Evolutionary conservation across 192 early-diverging fungal species (phyloP).

Genomic region (Umbelopsis ramanniana): DNA sequence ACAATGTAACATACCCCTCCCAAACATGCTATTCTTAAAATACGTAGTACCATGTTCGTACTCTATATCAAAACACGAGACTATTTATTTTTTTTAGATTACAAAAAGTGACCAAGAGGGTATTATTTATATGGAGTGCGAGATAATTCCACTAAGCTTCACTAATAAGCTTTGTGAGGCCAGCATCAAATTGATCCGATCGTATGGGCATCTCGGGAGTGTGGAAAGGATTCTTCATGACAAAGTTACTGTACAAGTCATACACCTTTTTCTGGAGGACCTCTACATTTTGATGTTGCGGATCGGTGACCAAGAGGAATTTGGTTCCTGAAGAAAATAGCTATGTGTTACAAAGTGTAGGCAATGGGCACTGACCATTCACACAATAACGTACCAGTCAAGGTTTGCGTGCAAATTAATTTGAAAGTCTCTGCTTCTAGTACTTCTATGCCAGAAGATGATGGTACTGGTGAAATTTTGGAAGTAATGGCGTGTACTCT

Average conservation of each 20-base stretch:
- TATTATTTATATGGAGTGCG: neutral
- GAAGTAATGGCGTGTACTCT: constrained; percentile 97
- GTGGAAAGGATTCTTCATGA: constrained; percentile 99
- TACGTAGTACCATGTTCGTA: neutral
- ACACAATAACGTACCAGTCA: constrained; percentile 67
- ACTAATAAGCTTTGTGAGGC: constrained; percentile 72
- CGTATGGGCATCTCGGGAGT: constrained; percentile 99
- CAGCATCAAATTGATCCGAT: constrained; percentile 90
- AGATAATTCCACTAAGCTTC: constrained; percentile 23
- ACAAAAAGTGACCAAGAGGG: neutral
- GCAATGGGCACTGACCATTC: neutral
- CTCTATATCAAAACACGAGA: constrained; percentile 14
- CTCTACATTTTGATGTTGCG: constrained; percentile 73
- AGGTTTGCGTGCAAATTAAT: constrained; percentile 91
- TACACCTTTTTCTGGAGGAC: constrained; percentile 70
- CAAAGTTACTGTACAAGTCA: constrained; percentile 92
- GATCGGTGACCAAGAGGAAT: constrained; percentile 90
- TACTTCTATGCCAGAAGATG: constrained; percentile 87
- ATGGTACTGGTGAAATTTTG: constrained; percentile 84
- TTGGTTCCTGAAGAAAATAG: constrained; percentile 74
- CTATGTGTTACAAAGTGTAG: neutral
- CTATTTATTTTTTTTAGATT: constrained; percentile 5
- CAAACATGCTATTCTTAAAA: neutral
- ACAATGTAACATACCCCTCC: neutral
- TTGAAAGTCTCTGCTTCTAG: constrained; percentile 92